phyloP scores from a whole-genome alignment of 2,329 filamentous ascomycete genomes.

The Zasmidium citrigriseum region DNA sequence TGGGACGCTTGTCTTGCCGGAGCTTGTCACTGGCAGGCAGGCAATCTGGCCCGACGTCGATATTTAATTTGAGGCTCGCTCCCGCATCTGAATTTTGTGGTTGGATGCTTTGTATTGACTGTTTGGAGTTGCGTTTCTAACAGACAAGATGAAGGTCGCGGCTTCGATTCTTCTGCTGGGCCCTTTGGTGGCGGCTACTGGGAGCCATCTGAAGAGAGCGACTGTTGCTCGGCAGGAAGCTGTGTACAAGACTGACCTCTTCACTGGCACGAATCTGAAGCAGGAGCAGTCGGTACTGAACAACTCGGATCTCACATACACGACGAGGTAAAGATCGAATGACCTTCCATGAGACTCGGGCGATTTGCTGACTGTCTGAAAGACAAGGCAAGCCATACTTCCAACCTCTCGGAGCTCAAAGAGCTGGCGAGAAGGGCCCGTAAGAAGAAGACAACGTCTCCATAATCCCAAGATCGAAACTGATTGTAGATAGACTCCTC shows the following conservation, averaged over 20 bases:
- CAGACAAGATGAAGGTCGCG: conserved; percentile 16
- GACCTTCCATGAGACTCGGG: too few relatives aligned
- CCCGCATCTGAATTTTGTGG: background rate
- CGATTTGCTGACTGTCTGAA: too few relatives aligned
- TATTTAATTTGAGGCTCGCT: background rate
- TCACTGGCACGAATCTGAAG: conserved; percentile 29
- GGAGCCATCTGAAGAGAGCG: conserved; percentile 16
- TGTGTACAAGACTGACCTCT: conserved; percentile 29
- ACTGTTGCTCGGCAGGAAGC: conserved; percentile 11
- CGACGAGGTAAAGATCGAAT: too few relatives aligned
- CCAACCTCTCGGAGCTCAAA: conserved; percentile 36
- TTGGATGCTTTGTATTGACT: background rate
- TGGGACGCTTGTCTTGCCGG: background rate
- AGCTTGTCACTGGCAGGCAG: background rate
- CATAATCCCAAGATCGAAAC: too few relatives aligned
- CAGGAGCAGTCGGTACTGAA: conserved; percentile 28
- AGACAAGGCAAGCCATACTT: conserved; percentile 33
- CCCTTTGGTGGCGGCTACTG: conserved; percentile 12
- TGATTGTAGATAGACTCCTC: too few relatives aligned
- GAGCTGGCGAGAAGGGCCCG: conserved; percentile 52
- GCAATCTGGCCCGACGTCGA: background rate
- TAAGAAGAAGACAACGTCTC: too few relatives aligned
- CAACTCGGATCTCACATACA: conserved; percentile 33
- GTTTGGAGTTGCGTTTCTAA: background rate
- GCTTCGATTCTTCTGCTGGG: conserved; percentile 10